Evolutionary conservation across 805 yeast genomes (phyloP), one percentile per base, ranked within the genome.

Genomic region (Zygosaccharomyces kombuchaensis): DNA sequence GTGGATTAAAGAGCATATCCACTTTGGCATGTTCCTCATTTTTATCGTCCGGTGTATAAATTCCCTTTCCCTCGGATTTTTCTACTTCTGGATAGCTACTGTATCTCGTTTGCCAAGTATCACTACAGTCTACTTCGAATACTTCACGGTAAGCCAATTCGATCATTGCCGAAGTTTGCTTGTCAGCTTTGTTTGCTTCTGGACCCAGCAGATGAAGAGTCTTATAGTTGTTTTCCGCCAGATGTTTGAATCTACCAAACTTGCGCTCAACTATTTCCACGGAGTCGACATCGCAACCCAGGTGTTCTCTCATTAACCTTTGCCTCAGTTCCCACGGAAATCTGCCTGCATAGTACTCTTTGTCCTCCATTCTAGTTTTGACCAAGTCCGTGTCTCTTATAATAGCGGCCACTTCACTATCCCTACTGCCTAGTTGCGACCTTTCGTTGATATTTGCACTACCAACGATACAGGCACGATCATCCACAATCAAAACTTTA

Each of bases 371-470:
- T 9, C 65, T 66, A 3, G 82, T 75, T 38, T 69, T 66, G 5
- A 89, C 70, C 51, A 82, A 75, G 51, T 83, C 87, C 8, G 84
- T 80, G 59, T 93, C 99, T 52, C 97, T 77, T 4, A 93, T 80
- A 44, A 91, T 68, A 1, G 90, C 87, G 2, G 96, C 96, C 34
- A 93, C 84, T 59, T 93, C 99, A 4, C 97, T 89, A 62, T 93
- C 99, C 62, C 99, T 76, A 16, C 75, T 73, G 12, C 99, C 99
- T 56, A 93, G 74, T 88, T 90, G 90, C 0, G 98, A 91, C 57
- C 99, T 76, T 64, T 93, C 99, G 60, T 93, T 93, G 50, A 93
- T 87, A 59, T 93, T 93, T 0, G 99, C 99, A 59, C 96, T 87
- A 2, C 99, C 99, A 58, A 93, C 90, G 36, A 93, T 84, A 4